Evolutionary conservation across 345 rosid species (phyloP), one percentile per base, ranked within the genome.

Genomic region (Citrus sp.): DNA sequence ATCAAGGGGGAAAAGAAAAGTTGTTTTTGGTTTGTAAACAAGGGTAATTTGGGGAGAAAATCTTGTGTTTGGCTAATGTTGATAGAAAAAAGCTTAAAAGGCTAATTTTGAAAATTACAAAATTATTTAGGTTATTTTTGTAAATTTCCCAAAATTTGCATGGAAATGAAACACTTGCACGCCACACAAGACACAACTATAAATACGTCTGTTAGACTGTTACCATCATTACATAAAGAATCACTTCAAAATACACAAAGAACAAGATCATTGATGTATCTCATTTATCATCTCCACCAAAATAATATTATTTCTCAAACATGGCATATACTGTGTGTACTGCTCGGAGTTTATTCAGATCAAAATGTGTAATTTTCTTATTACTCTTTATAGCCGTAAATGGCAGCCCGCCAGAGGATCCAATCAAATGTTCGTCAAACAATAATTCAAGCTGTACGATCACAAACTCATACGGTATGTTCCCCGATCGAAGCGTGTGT

Each of bases 401-500:
- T 78, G 83, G 87, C 63, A 87, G 77, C 25, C 92, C 96, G 2
- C 97, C 94, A 0, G 90, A 80, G 62, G 93, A 92, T 60, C 97
- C 90, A 0, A 83, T 94, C 60, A 84, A 79, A 54, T 94, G 98
- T 70, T 67, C 73, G 3, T 67, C 88, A 10, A 19, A 6, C 10
- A 79, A 72, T 7, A 80, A 82, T 68, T 84, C 79, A 1, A 73
- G 81, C 75, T 92, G 95, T 87, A 90, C 90, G 2, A 80, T 94
- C 86, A 88, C 93, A 9, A 92, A 92, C 83, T 84, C 93, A 8
- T 88, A 86, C 7, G 98, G 94, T 37, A 70, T 65, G 37, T 92
- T 94, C 80, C 87, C 97, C 0, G 98, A 92, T 59, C 79, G 94
- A 63, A 83, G 86, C 82, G 75, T 73, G 1, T 94, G 97, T 71